Percentiles rank a stretch among this genome's conserved stretches.
These are phyloP conservation scores for Fusarium napiforme DNA, from an alignment of 2,329 filamentous ascomycete species.

Conservation along the genomic window DNA sequence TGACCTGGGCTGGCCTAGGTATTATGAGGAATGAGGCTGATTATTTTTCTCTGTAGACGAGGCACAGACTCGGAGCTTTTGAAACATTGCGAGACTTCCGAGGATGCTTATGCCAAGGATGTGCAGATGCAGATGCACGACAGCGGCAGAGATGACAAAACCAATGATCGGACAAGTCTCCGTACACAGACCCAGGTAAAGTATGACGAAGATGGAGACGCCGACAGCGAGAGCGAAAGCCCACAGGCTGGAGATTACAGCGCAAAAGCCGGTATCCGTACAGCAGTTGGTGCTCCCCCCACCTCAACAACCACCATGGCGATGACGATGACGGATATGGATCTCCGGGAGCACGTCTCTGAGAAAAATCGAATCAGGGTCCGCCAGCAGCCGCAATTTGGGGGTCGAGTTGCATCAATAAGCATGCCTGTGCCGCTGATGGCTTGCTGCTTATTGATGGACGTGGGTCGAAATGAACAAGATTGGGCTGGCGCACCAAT, in stretches of 20 bases:
- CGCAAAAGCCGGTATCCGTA: slow-evolving; percentile 16
- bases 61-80: neutral
- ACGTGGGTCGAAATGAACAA: slow-evolving; percentile 32
- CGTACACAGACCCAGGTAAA: slow-evolving; percentile 8
- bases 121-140: slow-evolving; percentile 5
- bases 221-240: neutral
- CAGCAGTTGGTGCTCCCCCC: slow-evolving; percentile 19
- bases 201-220: slow-evolving; percentile 14
- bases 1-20: neutral
- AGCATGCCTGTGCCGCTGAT: slow-evolving; percentile 31
- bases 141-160: slow-evolving; percentile 15
- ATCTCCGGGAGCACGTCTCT: slow-evolving; percentile 31
- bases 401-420: slow-evolving; percentile 38
- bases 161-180: slow-evolving; percentile 18
- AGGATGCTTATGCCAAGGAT: slow-evolving; percentile 5
- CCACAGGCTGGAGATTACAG: slow-evolving; percentile 24
- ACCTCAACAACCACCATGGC: slow-evolving; percentile 18
- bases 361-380: slow-evolving; percentile 32
- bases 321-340: slow-evolving; percentile 39
- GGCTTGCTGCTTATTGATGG: slow-evolving; percentile 37
- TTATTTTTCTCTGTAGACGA: neutral
- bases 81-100: slow-evolving; percentile 13
- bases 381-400: slow-evolving; percentile 41
- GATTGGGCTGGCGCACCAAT: slow-evolving; percentile 43
- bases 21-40: slow-evolving; percentile 4